Conservation (phyloP, 2,329 filamentous ascomycete genomes). For the Trichophyton mentagrophytes region DNA sequence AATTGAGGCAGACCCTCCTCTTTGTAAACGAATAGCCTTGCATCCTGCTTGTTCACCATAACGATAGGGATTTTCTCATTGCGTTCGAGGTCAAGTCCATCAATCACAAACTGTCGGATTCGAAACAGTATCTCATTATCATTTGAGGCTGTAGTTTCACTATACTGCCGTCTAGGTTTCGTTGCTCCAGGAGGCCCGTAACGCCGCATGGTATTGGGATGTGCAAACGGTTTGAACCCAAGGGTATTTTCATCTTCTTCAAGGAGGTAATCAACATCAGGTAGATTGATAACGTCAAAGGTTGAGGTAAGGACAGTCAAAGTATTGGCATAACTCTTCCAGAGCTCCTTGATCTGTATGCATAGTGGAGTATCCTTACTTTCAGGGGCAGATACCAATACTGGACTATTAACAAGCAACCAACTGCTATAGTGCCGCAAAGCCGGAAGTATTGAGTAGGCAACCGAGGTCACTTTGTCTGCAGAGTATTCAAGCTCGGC, state of each 20-base stretch:
- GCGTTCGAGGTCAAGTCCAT: conserved; percentile 47
- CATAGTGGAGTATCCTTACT: conserved; percentile 42
- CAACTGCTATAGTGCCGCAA: conserved; percentile 57
- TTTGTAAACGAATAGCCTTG: conserved; percentile 39
- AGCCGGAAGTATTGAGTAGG: conserved; percentile 49
- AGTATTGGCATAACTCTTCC: conserved; percentile 52
- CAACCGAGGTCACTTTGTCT: conserved; percentile 43
- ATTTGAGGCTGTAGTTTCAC: conserved; percentile 41
- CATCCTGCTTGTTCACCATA: conserved; percentile 34
- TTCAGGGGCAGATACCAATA: conserved; percentile 38
- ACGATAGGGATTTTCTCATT: conserved; percentile 38
- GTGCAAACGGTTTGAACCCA: conserved; percentile 50
- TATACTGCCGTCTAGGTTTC: conserved; percentile 42
- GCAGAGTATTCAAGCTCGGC: conserved; percentile 52
- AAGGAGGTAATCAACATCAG: conserved; percentile 48
- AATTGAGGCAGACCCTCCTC: conserved; percentile 42
- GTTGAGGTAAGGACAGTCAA: conserved; percentile 47
- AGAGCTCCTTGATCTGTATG: conserved; percentile 48
- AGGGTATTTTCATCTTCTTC: conserved; percentile 56
- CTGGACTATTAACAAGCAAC: conserved; percentile 45
- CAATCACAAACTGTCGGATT: conserved; percentile 49
- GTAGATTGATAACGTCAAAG: conserved; percentile 46
- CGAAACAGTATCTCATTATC: conserved; percentile 56
- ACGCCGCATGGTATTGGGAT: conserved; percentile 37
- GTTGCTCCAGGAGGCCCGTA: conserved; percentile 34